These are phyloP conservation scores for Aspergillus cejpii DNA, from an alignment of 2,329 filamentous ascomycete genomes.

Conservation along the genomic window DNA sequence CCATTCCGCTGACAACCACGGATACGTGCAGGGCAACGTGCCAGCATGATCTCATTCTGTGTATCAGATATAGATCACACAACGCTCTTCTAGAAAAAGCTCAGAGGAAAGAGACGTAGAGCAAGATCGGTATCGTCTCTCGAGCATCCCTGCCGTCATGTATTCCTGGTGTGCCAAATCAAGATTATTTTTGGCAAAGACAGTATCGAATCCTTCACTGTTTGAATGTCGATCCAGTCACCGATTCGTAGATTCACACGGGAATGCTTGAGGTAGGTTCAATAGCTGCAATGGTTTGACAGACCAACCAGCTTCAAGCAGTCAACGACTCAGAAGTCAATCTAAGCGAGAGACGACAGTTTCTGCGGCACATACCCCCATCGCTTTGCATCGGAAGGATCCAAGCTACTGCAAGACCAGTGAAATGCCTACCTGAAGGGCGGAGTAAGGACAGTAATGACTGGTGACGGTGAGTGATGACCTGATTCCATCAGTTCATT, in stretches of 20 bases:
- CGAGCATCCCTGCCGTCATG: not conserved
- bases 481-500: not conserved
- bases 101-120: slow-evolving; percentile 8
- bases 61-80: slow-evolving; percentile 4
- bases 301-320: not conserved
- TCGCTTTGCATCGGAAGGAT: not conserved
- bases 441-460: too few relatives aligned
- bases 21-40: slow-evolving; percentile 14
- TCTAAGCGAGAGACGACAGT: not conserved
- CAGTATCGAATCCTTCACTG: not conserved
- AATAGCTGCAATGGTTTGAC: not conserved
- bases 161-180: not conserved
- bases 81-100: slow-evolving; percentile 6
- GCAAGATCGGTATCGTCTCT: not conserved
- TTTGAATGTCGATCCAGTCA: not conserved
- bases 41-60: slow-evolving; percentile 12
- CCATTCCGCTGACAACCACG: slow-evolving; percentile 6
- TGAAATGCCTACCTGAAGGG: not conserved
- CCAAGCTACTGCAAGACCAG: not conserved
- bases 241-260: not conserved
- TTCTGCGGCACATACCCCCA: not conserved
- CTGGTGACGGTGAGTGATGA: not conserved
- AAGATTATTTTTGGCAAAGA: not conserved
- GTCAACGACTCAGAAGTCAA: not conserved
- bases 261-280: not conserved